A percentile compares a stretch with the other conserved stretches of the same genome.
Conservation (phyloP, 331 rosid genomes). For the Rhamnella rubrinervis region DNA sequence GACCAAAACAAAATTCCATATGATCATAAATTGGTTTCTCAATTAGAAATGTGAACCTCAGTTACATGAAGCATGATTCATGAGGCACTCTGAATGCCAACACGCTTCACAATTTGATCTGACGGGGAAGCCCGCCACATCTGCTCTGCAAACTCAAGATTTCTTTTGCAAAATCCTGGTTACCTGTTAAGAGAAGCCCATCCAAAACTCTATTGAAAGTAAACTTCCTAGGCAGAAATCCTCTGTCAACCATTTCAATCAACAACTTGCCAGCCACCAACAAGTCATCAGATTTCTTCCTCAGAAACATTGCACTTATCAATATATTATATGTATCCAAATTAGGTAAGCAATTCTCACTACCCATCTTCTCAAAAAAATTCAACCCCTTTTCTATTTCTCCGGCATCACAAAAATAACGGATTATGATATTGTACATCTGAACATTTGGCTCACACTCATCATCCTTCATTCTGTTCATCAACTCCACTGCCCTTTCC, state of each 20-base stretch:
- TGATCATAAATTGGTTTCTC: no score
- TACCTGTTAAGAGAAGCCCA: constrained; percentile 72
- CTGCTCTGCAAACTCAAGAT: constrained; percentile 68
- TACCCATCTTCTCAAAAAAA: constrained; percentile 66
- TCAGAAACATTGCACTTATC: constrained; percentile 81
- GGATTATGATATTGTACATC: constrained; percentile 59
- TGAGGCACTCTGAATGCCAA: background rate
- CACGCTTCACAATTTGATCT: constrained; percentile 48
- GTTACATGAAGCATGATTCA: background rate
- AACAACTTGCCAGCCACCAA: constrained; percentile 80
- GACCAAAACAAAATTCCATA: no score
- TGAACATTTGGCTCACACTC: constrained; percentile 63
- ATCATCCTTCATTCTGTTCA: constrained; percentile 55
- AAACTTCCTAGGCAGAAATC: constrained; percentile 75
- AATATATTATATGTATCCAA: constrained; percentile 78
- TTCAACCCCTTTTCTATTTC: constrained; percentile 67
- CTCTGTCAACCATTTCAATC: constrained; percentile 81
- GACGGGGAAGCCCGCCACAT: constrained; percentile 63
- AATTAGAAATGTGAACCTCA: no score
- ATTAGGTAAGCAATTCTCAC: constrained; percentile 65
- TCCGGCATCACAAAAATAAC: constrained; percentile 71
- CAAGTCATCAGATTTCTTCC: constrained; percentile 73
- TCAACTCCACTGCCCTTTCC: constrained; percentile 53
- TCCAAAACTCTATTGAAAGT: constrained; percentile 65
- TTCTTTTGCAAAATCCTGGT: constrained; percentile 78